Evolutionary conservation across 768 basidiomycete species (phyloP), one percentile per base, ranked within the genome.

Genomic region (Podaxis sp.): DNA sequence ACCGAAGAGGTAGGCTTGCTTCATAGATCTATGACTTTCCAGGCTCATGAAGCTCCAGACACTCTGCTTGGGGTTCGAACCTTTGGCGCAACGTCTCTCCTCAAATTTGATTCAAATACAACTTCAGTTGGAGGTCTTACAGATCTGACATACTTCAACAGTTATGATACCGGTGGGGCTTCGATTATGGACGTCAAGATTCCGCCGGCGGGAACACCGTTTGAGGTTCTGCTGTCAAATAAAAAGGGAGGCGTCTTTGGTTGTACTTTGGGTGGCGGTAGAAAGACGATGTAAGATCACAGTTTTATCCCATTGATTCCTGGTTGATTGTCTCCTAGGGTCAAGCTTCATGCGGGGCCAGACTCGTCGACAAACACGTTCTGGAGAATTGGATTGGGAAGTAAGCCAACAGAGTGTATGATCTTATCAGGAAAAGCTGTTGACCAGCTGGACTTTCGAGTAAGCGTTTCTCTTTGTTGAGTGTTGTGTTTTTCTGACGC

Each of bases 371-470:
- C 6, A 13, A 48, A 81, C 55, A 49, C 65, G 5, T 85, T 89
- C 67, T 88, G 85, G 84, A 80, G 83, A 46, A 70, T 90, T 38
- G 79, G 79, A 49, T 60, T 75, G 26, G 77, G 77, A 17, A 55
- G 66, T 11, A 67, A 70, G 36, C 67, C 66, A 12, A 71, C 79
- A 13, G 73, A 75, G 17, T 83, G 79, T 62, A 75, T 85, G 58
- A 70, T 87, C 12, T 68, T 84, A 22, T 87, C 85, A 0, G 76
- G 70, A n/a, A 78, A 74, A 46, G 64, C 59, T 17, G 71, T 88
- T 41, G 69, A 67, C 38, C 76, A 77, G 13, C 63, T 87, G 22
- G 90, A 93, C 70, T 75, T 80, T 44, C 76, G 90, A 67, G 90
- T 91, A 75, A 46, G 81, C 66, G 22, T 49, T 58, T 48, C 17